Evolutionary conservation across 176 grass and related monocot genomes (phyloP), one percentile per base, ranked within the genome.

Genomic region (Chloris gayana): DNA sequence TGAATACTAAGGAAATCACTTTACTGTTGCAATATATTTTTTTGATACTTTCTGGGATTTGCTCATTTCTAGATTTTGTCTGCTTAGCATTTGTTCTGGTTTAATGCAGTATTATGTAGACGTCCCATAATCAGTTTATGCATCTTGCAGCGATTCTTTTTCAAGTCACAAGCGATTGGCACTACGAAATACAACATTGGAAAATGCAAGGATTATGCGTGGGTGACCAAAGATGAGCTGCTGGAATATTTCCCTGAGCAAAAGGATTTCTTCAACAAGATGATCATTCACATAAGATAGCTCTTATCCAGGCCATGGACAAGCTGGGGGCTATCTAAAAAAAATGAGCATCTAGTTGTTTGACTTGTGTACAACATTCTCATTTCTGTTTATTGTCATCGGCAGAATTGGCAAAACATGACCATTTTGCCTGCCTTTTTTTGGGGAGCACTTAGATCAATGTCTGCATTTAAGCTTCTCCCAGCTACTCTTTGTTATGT

Each of bases 151-250:
- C 82, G 86, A 22, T 98, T 98, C 84, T 98, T 98, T 76, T 98
- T 98, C 84, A 98, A 98, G 79, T 98, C 92, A 37, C 95, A 98
- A 95, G 92, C 93, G 56, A 78, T 98, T 2, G 95, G 90, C 34
- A 45, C 88, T 2, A 87, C 67, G 2, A 87, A 91, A 64, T 39
- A 91, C 32, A 56, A 91, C 19, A 84, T 98, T 21, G 75, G 86
- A 12, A 86, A 89, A 61, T 98, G 95, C 47, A 70, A 95, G 41
- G 95, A 98, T 51, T 85, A 91, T 18, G 88, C 84, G 5, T 98
- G 95, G 95, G 92, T 95, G n/a, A 98, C 88, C 18, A 98, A 98
- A 80, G 95, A 91, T 60, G 95, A 95, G 77, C 72, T 98, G 71
- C 68, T 95, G 30, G 88, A 91, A 8, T 87, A 91, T 81, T 95